Evolutionary conservation across 108 stramenopile genomes (phyloP).

Genomic region (Cyclotella baltica): DNA sequence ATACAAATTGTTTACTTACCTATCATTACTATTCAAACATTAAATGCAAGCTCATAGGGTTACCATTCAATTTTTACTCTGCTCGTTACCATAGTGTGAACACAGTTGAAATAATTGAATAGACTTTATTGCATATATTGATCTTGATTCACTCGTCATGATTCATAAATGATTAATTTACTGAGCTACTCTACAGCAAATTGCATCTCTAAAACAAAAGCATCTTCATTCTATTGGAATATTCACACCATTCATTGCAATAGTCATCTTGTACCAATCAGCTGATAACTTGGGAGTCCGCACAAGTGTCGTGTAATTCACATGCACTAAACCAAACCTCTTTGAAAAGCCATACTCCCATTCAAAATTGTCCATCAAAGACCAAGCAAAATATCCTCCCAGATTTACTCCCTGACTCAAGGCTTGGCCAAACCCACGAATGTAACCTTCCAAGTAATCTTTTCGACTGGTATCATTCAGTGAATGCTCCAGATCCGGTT

Average conservation of each 20-base stretch:
- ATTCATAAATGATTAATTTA: no score
- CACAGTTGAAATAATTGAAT: no score
- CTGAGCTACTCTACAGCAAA: no score
- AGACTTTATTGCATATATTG: no score
- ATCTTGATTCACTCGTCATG: no score
- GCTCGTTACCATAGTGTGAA: no score
- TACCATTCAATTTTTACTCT: no score
- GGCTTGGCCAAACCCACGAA: slow-evolving; percentile 74
- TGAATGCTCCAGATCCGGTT: slow-evolving; percentile 58
- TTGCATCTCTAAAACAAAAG: neutral
- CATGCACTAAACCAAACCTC: slow-evolving; percentile 89
- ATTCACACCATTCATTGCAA: slow-evolving; percentile 58
- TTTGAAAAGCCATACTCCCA: slow-evolving; percentile 91
- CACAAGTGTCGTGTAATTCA: slow-evolving; percentile 85
- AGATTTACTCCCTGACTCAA: slow-evolving; percentile 78
- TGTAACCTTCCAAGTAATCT: slow-evolving; percentile 70
- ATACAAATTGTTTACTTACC: no score
- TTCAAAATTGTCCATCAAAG: slow-evolving; percentile 91
- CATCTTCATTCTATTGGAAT: neutral
- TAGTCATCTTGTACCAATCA: slow-evolving; percentile 68
- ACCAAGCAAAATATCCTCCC: slow-evolving; percentile 95
- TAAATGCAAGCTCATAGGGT: no score
- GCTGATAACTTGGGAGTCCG: slow-evolving; percentile 87
- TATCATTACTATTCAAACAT: no score
- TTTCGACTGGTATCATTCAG: slow-evolving; percentile 63